Conservation (phyloP, 1,139 yeast species). For the Zygotorulaspora mrakii region DNA sequence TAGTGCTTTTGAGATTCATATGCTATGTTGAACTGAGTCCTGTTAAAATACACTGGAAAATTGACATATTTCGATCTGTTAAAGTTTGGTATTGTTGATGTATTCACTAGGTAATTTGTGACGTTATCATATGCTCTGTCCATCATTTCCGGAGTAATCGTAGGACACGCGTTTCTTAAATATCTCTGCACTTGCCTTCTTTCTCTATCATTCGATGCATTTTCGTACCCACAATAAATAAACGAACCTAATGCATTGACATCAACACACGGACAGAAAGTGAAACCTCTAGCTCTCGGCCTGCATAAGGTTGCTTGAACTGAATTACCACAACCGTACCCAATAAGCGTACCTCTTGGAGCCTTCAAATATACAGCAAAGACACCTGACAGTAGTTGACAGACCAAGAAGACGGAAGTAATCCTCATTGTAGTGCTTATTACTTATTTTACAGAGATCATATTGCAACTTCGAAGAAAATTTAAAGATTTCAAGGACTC, state of each 20-base stretch:
- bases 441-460: neutral
- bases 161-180: constrained; percentile 20
- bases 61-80: constrained; percentile 29
- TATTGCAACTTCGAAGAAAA: neutral
- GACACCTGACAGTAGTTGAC: constrained; percentile 1
- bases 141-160: constrained; percentile 37
- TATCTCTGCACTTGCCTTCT: constrained; percentile 20
- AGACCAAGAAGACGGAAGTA: neutral
- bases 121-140: constrained; percentile 43
- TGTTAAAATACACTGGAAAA: constrained; percentile 34
- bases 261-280: constrained; percentile 27
- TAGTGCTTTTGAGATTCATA: constrained; percentile 38
- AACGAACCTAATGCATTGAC: constrained; percentile 33
- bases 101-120: constrained; percentile 36
- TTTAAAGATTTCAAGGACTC: neutral
- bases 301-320: neutral
- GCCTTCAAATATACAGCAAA: constrained; percentile 1
- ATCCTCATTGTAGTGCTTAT: neutral
- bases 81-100: constrained; percentile 33
- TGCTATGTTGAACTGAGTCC: constrained; percentile 37
- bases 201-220: constrained; percentile 12
- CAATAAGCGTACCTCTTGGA: constrained; percentile 1
- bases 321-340: constrained; percentile 3
- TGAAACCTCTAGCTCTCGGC: neutral
- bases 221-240: constrained; percentile 29